Evolutionary conservation across 257 asterid genomes (phyloP), one percentile per base, ranked within the genome.

Genomic region (Solanum piurae): DNA sequence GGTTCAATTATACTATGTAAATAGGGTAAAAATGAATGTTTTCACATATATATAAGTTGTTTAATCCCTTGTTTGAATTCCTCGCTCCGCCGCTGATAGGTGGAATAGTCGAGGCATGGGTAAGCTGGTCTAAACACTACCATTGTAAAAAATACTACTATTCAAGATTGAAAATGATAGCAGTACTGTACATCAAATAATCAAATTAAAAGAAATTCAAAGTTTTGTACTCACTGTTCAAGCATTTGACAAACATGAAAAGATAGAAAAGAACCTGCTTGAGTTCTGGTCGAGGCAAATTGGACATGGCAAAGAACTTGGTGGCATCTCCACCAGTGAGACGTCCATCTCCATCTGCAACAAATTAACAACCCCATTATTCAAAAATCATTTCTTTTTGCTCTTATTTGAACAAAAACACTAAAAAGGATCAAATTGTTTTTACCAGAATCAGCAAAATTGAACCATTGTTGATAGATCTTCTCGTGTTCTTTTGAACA

Each of bases 301-400:
- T 94, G 31, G 99, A 93, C 94, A 95, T 89, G 86, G 95, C 90
- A 87, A 97, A 96, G 91, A 97, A 97, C 90, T 97, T 97, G 73
- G 87, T 95, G 68, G 99, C 99, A 91, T 97, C 99, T 34, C 62
- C 90, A 33, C 99, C 99, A 5, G 94, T 92, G 27, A 96, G 89
- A 52, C 99, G 98, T 21, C 98, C 99, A 93, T 96, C 99, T 73
- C 98, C 99, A 88, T 96, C 99, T 97, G 89, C 86, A 42, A 10
- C 11, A 37, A 37, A 66, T 71, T 71, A 40, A 21, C 27, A 29
- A 83, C 83, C 31, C 86, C 88, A 85, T 89, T 86, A 20, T 73
- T 9, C 27, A 23, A 46, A 80, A 79, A 42, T 27, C 38, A 9
- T 79, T 77, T 77, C 23, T 77, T 40, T 40, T 9, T 42, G 37